Evolutionary conservation across 2,329 filamentous ascomycete genomes (phyloP), one percentile per base, ranked within the genome.

Genomic region (Daldinia sp.): DNA sequence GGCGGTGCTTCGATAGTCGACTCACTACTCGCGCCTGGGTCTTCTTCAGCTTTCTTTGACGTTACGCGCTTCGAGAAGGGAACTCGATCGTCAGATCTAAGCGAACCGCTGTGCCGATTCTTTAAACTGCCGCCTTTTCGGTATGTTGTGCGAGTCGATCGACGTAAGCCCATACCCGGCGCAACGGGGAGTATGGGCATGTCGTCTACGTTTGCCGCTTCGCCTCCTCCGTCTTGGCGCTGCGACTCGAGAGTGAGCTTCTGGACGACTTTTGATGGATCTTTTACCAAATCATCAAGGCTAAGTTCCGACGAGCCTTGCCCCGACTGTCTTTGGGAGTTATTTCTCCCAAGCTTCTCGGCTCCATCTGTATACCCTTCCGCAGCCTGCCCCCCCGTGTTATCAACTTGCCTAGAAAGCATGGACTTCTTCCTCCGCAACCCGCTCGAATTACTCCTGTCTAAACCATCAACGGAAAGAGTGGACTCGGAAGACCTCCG

Each of bases 141-240:
- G 76, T 98, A 98, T 23, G 92, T 94, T 4, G 95, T 99, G 56
- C 92, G 87, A 17, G 93, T 99, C 10, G 95, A 97, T 64, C 95
- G 87, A 70, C 95, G 90, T 49, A 99, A 80, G 29, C 92, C 92
- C 76, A 90, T 88, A 3, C 92, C 92, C 1, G 88, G 88, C 17
- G 90, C 88, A 59, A 90, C 86, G 1, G 93, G 91, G 39, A 98
- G 80, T 66, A 98, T 97, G 5, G 94, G 93, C 80, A 91, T 89
- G 74, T 98, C 94, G 37, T 92, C 91, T 70, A 72, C 70, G 21
- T 71, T 62, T 74, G 77, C 70, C 72, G 77, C 68, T 71, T 83
- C 77, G 53, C 79, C 73, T 70, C 78, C 73, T 66, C 76, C 72
- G 58, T 80, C 73, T 71, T 81, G 75, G 65, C 81, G 72, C 61